Evolutionary conservation across 1,139 yeast species (phyloP), one percentile per base, ranked within the genome.

Genomic region (Zhuliangozyma blackwelliae): DNA sequence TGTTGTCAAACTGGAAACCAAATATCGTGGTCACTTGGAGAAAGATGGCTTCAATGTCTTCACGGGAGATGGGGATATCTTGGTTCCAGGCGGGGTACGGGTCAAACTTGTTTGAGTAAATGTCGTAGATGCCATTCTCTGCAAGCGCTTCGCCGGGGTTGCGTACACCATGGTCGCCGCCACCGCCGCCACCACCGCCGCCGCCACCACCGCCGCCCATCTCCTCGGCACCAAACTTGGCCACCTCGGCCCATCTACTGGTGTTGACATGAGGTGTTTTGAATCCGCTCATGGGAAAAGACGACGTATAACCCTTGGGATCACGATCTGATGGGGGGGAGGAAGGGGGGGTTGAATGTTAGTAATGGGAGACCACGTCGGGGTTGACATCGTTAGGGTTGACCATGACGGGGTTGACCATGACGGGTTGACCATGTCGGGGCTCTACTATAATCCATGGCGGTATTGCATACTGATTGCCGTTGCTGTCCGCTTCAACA

Each of bases 1-100:
- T 68, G 39, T 75, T 80, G 43, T 81, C 83, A 36, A 57, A 54
- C 48, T 83, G 90, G 48, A 82, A 82, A 1, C 88, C 88, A 60
- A 81, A 82, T n/a, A 74, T 68, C n/a, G 63, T 59, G 0, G 71
- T 61, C 31, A 82, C 50, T 38, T 69, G 72, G 28, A 70, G 61
- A 49, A 82, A 79, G 7, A 80, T 68, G 1, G 67, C 66, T 48
- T 76, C 79, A 30, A 86, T 79, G 31, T 77, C 78, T 36, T 63
- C 68, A 22, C 57, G 48, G 12, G 83, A 62, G 39, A 89, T 72
- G 10, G 96, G 96, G 29, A 83, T 45, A 2, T 43, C 52, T 3
- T 55, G 55, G 9, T 57, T 54, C 88, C 88, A 82, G 5, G 81
- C 61, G 0, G 87, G 85, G 49, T 77, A 81, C 0, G 79, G 75